Evolutionary conservation across 2,329 filamentous ascomycete species (phyloP).

Genomic region (Dactylonectria macrodidyma): DNA sequence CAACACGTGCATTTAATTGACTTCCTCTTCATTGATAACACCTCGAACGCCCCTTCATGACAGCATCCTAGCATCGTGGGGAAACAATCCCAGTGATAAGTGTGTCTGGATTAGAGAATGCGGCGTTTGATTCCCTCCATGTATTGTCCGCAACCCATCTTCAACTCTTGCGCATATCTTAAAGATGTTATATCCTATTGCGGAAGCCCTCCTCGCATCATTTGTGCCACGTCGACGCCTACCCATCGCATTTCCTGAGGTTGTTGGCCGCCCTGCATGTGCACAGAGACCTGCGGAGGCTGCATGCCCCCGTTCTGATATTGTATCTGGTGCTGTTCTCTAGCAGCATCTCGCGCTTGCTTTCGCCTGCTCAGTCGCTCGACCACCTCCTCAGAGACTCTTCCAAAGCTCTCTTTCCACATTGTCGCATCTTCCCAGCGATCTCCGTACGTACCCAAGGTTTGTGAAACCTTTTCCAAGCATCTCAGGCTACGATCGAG

Average conservation of each 20-base stretch:
- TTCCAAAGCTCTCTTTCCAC: constrained; percentile 68
- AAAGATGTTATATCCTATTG: constrained; percentile 3
- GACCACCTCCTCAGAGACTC: constrained; percentile 61
- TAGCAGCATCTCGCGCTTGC: constrained; percentile 49
- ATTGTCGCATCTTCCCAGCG: constrained; percentile 71
- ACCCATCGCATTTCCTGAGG: constrained; percentile 59
- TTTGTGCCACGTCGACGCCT: constrained; percentile 60
- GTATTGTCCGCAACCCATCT: constrained; percentile 5
- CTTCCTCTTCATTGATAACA: neutral
- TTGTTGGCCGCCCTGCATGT: constrained; percentile 47
- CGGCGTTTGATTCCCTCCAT: constrained; percentile 15
- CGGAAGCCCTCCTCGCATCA: constrained; percentile 54
- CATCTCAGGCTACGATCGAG: constrained; percentile 70
- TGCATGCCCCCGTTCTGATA: constrained; percentile 50
- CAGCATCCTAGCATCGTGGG: neutral
- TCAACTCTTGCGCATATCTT: neutral
- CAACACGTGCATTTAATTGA: neutral
- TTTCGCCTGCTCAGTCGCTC: constrained; percentile 59
- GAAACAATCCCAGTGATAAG: neutral
- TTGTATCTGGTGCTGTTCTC: constrained; percentile 55
- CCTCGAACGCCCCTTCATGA: neutral
- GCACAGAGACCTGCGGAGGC: constrained; percentile 35
- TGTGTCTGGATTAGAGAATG: neutral
- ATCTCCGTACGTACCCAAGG: constrained; percentile 69
- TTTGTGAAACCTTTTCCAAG: constrained; percentile 67